Evolutionary conservation across 1,284 basidiomycete species (phyloP).

Genomic region (Anthracocystis walkeri): DNA sequence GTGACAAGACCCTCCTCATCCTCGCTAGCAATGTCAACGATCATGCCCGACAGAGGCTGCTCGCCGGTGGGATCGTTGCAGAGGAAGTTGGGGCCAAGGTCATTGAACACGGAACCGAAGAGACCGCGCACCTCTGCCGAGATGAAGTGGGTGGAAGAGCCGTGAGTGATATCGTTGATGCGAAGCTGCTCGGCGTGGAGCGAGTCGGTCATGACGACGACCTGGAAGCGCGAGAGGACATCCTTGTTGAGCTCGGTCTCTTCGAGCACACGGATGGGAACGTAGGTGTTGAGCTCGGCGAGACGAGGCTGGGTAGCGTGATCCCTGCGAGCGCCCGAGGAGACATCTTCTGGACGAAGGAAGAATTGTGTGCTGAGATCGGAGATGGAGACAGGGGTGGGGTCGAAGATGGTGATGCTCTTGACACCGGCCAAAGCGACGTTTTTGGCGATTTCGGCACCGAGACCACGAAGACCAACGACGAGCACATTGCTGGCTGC

Average conservation of each 20-base stretch:
- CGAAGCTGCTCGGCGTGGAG: slow-evolving; percentile 86
- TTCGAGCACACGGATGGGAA: slow-evolving; percentile 81
- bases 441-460: slow-evolving; percentile 98
- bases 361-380: slow-evolving; percentile 98
- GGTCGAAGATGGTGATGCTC: slow-evolving; percentile 95
- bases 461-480: slow-evolving; percentile 91
- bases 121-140: slow-evolving; percentile 91
- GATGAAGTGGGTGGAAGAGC: slow-evolving; percentile 84
- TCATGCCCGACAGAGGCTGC: slow-evolving; percentile 92
- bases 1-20: slow-evolving; percentile 89
- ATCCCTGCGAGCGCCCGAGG: slow-evolving; percentile 77
- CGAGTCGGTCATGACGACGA: slow-evolving; percentile 90
- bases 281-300: slow-evolving; percentile 95
- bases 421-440: slow-evolving; percentile 96
- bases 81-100: slow-evolving; percentile 93
- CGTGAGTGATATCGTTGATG: slow-evolving; percentile 82
- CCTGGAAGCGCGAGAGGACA: slow-evolving; percentile 60
- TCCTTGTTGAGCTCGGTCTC: slow-evolving; percentile 55
- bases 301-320: slow-evolving; percentile 88
- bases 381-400: slow-evolving; percentile 83
- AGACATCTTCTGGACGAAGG: slow-evolving; percentile 86
- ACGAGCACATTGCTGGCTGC: slow-evolving; percentile 94
- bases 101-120: slow-evolving; percentile 95
- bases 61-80: slow-evolving; percentile 97
- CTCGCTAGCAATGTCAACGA: slow-evolving; percentile 76